Conservation (phyloP, 2,329 filamentous ascomycete species). For the Claviceps sorghi region DNA sequence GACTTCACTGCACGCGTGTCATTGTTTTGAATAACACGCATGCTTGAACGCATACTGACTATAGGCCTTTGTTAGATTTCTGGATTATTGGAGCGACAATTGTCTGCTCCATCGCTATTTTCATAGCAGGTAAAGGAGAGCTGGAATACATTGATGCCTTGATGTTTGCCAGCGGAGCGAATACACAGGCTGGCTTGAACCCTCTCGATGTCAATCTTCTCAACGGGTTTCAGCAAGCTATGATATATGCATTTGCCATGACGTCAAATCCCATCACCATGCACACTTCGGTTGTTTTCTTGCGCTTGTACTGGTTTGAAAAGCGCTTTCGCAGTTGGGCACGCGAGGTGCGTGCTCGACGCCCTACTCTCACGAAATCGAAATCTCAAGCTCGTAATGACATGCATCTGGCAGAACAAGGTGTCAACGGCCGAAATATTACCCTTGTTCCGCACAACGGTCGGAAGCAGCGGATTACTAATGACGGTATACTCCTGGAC, state of each 20-base stretch:
- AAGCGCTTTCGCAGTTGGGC: conserved; percentile 83
- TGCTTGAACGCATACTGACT: neutral
- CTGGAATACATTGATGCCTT: conserved; percentile 75
- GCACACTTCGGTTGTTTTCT: conserved; percentile 73
- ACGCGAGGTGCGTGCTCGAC: conserved; percentile 51
- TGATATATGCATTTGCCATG: conserved; percentile 58
- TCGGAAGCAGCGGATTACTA: conserved; percentile 40
- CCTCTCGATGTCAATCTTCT: conserved; percentile 55
- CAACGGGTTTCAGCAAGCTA: conserved; percentile 57
- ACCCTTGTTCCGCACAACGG: conserved; percentile 47
- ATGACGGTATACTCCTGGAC: conserved; percentile 42
- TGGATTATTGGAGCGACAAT: conserved; percentile 67
- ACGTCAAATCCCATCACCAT: conserved; percentile 72
- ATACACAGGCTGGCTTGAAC: conserved; percentile 89
- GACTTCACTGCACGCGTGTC: neutral
- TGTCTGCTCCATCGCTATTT: conserved; percentile 64
- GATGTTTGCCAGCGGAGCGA: conserved; percentile 71
- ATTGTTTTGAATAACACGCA: neutral
- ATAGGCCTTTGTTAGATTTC: conserved; percentile 38
- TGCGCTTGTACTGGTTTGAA: conserved; percentile 96
- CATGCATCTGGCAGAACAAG: conserved; percentile 37
- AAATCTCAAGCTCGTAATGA: conserved; percentile 35
- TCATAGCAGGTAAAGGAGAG: conserved; percentile 38
- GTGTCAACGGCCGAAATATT: conserved; percentile 52
- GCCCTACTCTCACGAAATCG: conserved; percentile 50